Evolutionary conservation across 2,329 filamentous ascomycete genomes (phyloP).

Genomic region (Calonectria honghensis): DNA sequence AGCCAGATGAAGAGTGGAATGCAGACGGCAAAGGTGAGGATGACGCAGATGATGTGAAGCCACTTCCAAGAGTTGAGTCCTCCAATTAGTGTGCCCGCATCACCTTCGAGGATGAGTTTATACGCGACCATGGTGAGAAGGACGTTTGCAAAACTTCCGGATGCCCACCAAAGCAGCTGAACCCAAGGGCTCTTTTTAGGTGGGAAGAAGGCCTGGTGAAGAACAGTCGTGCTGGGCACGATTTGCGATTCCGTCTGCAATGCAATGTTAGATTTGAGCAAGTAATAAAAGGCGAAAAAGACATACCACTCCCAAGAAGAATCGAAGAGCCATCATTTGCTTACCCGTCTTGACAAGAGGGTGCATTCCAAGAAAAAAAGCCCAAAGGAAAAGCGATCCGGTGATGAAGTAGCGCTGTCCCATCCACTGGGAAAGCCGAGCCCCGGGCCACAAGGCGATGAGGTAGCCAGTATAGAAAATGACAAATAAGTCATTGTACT

Average conservation of each 20-base stretch:
- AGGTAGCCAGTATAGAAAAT: constrained; percentile 4
- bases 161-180: constrained; percentile 1
- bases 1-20: neutral
- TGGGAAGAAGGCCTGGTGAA: constrained; percentile 2
- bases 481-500: neutral
- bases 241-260: neutral
- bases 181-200: constrained; percentile 2
- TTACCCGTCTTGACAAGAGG: neutral
- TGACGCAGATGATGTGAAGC: constrained; percentile 12
- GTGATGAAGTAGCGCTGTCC: constrained; percentile 3
- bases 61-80: constrained; percentile 13
- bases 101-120: neutral
- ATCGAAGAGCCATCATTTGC: constrained; percentile 1
- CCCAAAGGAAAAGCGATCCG: neutral
- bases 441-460: constrained; percentile 3
- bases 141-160: neutral
- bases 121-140: constrained; percentile 5
- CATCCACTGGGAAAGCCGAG: neutral
- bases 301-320: neutral
- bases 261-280: neutral
- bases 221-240: neutral
- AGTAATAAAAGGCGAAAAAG: too few species aligned
- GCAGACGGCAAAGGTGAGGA: neutral
- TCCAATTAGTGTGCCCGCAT: neutral
- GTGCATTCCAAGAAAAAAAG: constrained; percentile 8